phyloP scores from a whole-genome alignment of 2,329 filamentous ascomycete species.

The Leptographium radiaticola region DNA sequence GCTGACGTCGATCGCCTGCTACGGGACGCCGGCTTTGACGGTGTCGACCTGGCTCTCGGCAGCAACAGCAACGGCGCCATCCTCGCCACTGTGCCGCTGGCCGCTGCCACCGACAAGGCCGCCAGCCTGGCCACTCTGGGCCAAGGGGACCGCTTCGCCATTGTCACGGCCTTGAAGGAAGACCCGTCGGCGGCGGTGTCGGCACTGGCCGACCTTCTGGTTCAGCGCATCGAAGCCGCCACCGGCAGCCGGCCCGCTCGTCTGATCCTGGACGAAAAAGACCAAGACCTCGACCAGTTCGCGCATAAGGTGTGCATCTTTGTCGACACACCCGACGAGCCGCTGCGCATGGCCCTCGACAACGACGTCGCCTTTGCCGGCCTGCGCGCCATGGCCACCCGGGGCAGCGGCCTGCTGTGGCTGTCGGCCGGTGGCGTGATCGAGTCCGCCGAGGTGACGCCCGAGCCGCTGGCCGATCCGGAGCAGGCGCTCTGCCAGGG shows the following conservation, averaged over 20 bases:
- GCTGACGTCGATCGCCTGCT: not conserved
- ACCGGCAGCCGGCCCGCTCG: not conserved
- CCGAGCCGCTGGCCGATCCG: not conserved
- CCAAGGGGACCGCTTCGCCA: too few species aligned
- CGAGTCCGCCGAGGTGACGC: conserved; percentile 2
- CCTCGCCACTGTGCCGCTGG: not conserved
- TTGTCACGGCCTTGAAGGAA: not conserved
- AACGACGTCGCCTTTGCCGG: not conserved
- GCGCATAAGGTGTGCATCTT: not conserved
- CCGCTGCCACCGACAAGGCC: too few species aligned
- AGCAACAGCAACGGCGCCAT: not conserved
- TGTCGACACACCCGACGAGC: not conserved
- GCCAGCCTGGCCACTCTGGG: too few species aligned
- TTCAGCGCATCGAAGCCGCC: not conserved
- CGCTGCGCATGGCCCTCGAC: not conserved
- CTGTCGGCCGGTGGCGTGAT: conserved; percentile 6
- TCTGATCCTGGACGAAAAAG: not conserved
- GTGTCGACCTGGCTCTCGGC: conserved; percentile 6
- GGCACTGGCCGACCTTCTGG: not conserved
- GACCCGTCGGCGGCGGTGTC: not conserved
- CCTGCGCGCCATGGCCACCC: not conserved
- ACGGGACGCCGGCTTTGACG: conserved; percentile 7
- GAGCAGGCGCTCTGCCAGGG: conserved; percentile 12
- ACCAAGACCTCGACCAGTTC: not conserved
- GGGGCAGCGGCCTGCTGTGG: conserved; percentile 3